Evolutionary conservation across 2,329 filamentous ascomycete species (phyloP), one percentile per base, ranked within the genome.

Genomic region (Alternaria incomplexa): DNA sequence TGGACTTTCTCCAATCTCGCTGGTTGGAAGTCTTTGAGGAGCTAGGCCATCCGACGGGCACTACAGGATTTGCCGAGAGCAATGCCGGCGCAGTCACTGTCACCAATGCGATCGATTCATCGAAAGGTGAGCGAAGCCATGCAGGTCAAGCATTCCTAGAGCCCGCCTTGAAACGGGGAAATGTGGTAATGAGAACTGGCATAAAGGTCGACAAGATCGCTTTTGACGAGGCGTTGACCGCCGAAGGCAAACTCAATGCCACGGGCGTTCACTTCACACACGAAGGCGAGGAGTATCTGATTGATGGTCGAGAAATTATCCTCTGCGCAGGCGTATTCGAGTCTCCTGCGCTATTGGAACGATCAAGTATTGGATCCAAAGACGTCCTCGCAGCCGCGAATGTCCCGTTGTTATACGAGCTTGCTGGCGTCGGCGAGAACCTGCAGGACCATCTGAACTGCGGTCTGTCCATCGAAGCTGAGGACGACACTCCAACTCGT

Each of bases 361-460:
- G 88, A 26, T 90, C 89, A 0, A 88, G 89, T 6, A 74, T 91
- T 5, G 88, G 86, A 15, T 79, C 81, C 47, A 75, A 80, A 0
- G 76, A 83, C 1, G 64, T 88, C 3, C 81, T 90, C 2, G 61
- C 80, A 12, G 79, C 81, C 36, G 83, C 85, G 64, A 78, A 81
- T 8, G 87, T 90, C 64, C 73, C 81, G 1, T 74, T 85, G 0
- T 63, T 88, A 15, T 81, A 84, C 6, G 82, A 89, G 64, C 85
- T 88, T 1, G 83, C 85, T 0, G 86, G 89, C 22, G 88, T 91
- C 1, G 89, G 89, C 2, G 84, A 85, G 61, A 88, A 90, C 74
- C 80, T 91, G 9, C 83, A 88, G 44, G 89, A 91, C 69, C 88
- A 89, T 50, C 46, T 68, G 3, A 68, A 68, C 20, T 67, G 63